Conservation (phyloP, 495 filamentous ascomycete species). For the Aspergillus heteromorphus region DNA sequence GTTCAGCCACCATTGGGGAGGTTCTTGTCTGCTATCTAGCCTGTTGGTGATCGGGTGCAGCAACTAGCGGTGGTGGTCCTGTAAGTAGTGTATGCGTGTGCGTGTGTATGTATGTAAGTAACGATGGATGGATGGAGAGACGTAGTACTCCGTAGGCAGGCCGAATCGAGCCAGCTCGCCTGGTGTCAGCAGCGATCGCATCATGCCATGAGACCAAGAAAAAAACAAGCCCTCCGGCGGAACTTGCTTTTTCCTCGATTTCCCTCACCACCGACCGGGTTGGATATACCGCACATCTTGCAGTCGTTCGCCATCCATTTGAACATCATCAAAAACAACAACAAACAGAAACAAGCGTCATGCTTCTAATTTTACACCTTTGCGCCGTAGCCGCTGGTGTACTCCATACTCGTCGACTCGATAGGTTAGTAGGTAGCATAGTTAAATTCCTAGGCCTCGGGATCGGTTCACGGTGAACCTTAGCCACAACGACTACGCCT, state of each 20-base stretch:
- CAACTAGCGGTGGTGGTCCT: not conserved
- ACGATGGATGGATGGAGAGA: not conserved
- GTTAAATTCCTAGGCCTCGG: not conserved
- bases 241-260: not conserved
- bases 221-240: not conserved
- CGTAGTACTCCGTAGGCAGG: too few species aligned
- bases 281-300: not conserved
- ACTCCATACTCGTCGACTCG: too few species aligned
- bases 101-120: too few species aligned
- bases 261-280: not conserved
- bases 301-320: not conserved
- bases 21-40: not conserved
- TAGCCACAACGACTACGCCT: not conserved
- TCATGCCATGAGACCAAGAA: not conserved
- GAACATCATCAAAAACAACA: not conserved
- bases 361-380: not conserved
- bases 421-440: not conserved
- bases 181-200: not conserved
- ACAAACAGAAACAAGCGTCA: not conserved
- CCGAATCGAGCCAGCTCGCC: not conserved
- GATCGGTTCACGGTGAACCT: not conserved
- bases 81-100: not conserved
- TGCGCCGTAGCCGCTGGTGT: conserved; percentile 6
- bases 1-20: not conserved
- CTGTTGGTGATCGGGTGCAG: not conserved